These are phyloP conservation scores for Amanita pseudoporphyria DNA, from an alignment of 768 basidiomycete species.

Conservation along the genomic window DNA sequence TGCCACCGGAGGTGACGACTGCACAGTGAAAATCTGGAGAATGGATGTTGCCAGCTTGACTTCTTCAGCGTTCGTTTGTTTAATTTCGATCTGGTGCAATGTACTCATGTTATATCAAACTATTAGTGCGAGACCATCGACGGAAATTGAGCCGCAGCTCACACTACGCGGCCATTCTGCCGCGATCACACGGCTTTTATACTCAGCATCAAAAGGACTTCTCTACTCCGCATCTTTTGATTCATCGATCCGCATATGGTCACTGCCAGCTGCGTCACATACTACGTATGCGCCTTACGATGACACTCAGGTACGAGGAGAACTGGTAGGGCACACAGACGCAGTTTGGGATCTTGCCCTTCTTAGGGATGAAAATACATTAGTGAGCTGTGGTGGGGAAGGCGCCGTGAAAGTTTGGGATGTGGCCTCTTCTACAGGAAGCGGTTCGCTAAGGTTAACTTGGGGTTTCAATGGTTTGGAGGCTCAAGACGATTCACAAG, in stretches of 20 bases:
- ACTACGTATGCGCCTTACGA: conserved; percentile 93
- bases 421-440: conserved; percentile 56
- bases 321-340: conserved; percentile 88
- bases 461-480: conserved; percentile 77
- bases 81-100: conserved; percentile 7
- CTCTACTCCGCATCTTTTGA: conserved; percentile 92
- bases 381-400: conserved; percentile 89
- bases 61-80: conserved; percentile 59
- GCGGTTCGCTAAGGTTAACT: conserved; percentile 57
- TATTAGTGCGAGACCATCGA: conserved; percentile 54
- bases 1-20: conserved; percentile 93
- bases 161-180: conserved; percentile 92
- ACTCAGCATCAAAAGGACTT: conserved; percentile 64
- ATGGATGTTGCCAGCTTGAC: conserved; percentile 70
- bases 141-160: conserved; percentile 87
- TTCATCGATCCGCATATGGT: conserved; percentile 89
- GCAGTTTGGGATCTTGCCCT: conserved; percentile 94
- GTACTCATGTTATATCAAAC: conserved; percentile 11
- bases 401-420: conserved; percentile 94
- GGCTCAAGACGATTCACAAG: conserved; percentile 38
- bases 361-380: conserved; percentile 69
- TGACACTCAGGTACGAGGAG: conserved; percentile 61
- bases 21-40: conserved; percentile 93
- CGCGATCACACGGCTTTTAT: conserved; percentile 78
- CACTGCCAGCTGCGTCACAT: conserved; percentile 62